Conservation (phyloP, 1,284 basidiomycete species). For the Ustilago loliicola region DNA sequence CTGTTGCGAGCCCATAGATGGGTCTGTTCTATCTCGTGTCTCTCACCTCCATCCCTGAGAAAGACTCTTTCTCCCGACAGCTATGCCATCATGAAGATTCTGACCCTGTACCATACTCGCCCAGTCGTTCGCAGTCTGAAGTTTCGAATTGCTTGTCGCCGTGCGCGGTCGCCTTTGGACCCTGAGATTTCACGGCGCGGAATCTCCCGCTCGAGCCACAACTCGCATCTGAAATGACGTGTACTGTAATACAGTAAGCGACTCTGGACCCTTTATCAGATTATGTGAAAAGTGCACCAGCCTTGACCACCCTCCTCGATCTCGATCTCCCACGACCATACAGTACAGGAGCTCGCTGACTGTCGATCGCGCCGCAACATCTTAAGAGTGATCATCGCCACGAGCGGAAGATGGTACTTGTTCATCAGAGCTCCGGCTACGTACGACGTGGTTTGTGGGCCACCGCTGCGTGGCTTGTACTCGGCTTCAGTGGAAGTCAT, state of each 20-base stretch:
- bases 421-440: neutral
- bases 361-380: neutral
- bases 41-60: too few species aligned
- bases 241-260: too few species aligned
- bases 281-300: neutral
- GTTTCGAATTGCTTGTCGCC: neutral
- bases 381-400: neutral
- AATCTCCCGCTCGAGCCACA: slow-evolving; percentile 12
- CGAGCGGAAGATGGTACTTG: neutral
- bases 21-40: too few species aligned
- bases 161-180: neutral
- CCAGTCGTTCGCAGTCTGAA: too few species aligned
- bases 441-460: neutral
- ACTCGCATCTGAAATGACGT: neutral
- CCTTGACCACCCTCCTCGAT: neutral
- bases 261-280: neutral
- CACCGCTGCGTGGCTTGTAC: neutral
- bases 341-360: neutral
- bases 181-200: neutral
- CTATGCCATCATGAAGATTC: too few species aligned
- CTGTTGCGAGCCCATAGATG: too few species aligned
- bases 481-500: neutral
- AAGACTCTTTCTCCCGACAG: too few species aligned
- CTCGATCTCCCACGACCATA: neutral
- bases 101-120: too few species aligned